Base-by-base conservation (phyloP, 306 rosid genomes). In the Castanea sativa region DNA sequence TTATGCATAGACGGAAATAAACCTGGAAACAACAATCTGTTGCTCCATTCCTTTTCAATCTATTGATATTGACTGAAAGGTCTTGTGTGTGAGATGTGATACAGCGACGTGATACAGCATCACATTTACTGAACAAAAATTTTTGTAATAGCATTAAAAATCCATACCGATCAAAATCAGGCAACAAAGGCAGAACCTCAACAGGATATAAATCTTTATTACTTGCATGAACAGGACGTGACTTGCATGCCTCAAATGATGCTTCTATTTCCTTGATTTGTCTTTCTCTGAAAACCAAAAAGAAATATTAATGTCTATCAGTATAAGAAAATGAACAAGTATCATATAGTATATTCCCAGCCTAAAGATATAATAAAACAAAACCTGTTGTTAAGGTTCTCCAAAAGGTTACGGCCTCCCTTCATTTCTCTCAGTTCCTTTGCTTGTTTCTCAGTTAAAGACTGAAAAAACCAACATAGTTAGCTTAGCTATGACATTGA, bases 401-500 rank as follows among this genome's bases (percentile, higher is more conserved):
- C 97, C 91, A 93, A 82, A 79, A 91, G 81, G 83, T 60, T 82
- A 60, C 88, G 94, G 30, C 96, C 94, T 76, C 96, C 97, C 84
- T 74, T 93, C 93, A 82, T 83, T 87, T 95, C 98, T 69, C 99
- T 91, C 80, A 90, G 85, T 71, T 93, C 99, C 87, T 93, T 95
- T 27, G 99, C 97, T 90, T 95, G 99, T 82, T 95, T 95, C 78
- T 95, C 99, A 81, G 98, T 95, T 74, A 95, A 84, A 78, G 99
- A 93, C 99, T 95, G 88, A 69, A 78, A 13, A 52, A 38, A 38
- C 32, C 55, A 73, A 78, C 5, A 65, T 21, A 64, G 21, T 29
- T 35, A 75, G 76, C 86, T 29, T 35, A 71, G 76, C 86, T 79
- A 82, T 23, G 76, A 74, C 67, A 84, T 23, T 73, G 74, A 70